phyloP scores from a whole-genome alignment of 2,329 filamentous ascomycete genomes.

The Fusarium subtropicale region DNA sequence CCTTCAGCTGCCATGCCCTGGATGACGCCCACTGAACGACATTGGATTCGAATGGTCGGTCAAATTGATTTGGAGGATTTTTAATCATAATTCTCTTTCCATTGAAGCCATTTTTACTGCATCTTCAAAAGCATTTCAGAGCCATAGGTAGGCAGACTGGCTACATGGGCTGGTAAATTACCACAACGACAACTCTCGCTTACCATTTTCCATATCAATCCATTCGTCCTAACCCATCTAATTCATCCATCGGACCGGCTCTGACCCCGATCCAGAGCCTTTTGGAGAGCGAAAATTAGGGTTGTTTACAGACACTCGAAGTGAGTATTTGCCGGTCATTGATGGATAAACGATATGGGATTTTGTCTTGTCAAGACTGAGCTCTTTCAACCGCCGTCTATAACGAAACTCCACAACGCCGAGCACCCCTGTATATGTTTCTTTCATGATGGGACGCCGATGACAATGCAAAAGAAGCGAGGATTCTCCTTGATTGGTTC shows the following conservation, averaged over 20 bases:
- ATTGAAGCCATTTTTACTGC: background rate
- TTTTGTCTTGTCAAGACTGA: slow-evolving; percentile 4
- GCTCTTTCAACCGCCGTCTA: slow-evolving; percentile 22
- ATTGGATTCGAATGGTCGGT: slow-evolving; percentile 6
- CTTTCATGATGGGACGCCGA: slow-evolving; percentile 18
- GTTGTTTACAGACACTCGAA: slow-evolving; percentile 2
- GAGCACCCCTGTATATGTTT: slow-evolving; percentile 31
- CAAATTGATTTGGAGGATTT: slow-evolving; percentile 4
- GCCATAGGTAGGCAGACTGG: background rate
- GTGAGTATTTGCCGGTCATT: background rate
- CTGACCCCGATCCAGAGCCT: slow-evolving; percentile 31
- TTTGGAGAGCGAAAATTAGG: slow-evolving; percentile 23
- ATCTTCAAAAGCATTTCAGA: background rate
- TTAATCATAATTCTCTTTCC: background rate
- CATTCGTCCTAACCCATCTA: slow-evolving; percentile 5
- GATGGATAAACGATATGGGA: background rate
- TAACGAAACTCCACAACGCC: slow-evolving; percentile 26
- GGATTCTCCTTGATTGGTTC: slow-evolving; percentile 9
- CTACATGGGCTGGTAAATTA: background rate
- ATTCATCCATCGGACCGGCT: slow-evolving; percentile 29
- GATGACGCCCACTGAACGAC: slow-evolving; percentile 40
- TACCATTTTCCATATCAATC: slow-evolving; percentile 27
- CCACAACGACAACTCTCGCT: background rate
- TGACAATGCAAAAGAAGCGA: slow-evolving; percentile 28
- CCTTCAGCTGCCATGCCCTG: slow-evolving; percentile 30